Base-by-base conservation (phyloP, 345 rosid genomes). In the Boechera divaricarpa region DNA sequence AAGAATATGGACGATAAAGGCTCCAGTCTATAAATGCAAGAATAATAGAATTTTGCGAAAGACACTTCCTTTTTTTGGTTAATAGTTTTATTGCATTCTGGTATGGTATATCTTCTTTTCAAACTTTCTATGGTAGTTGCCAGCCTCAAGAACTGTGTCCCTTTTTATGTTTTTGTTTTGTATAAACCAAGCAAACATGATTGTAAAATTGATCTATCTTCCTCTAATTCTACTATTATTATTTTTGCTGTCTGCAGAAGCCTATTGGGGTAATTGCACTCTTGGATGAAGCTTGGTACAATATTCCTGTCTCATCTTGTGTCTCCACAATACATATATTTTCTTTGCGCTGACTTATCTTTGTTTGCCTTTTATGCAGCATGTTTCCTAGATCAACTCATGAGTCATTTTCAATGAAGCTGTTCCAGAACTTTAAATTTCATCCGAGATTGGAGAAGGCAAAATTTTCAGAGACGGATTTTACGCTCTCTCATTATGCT, bases 281-380 rank as follows among this genome's bases (percentile, higher is more conserved):
- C 70, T 81, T 95, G 85, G 99, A 95, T 78, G 99, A 95, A 89
- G 98, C 99, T 82, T 95, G 99, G 99, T 95, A 92, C 80, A 75
- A 36, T 68, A 69, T 63, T 73, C 3, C 60, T 16, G 24, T 69
- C 65, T 61, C 76, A 69, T 5, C 31, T 69, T 74, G 41, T 38
- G 48, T 54, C 18, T 74, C 55, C 53, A 53, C 33, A 31, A 42
- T 72, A 58, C 51, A 3, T 49, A 12, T 33, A 31, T 36, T 73
- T 35, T 45, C 28, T 69, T 69, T 69, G 33, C 12, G 39, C 74
- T 69, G 53, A 28, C 86, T 83, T 80, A 83, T 84, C 84, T 80
- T 86, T 79, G 77, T 83, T 87, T 89, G 72, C 76, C 67, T 56
- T 75, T 70, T 74, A 45, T 87, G 85, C 90, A 95, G 99, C 87